Conservation (phyloP, 129 eudicot species). For the Chrysanthemum lavandulifolium region DNA sequence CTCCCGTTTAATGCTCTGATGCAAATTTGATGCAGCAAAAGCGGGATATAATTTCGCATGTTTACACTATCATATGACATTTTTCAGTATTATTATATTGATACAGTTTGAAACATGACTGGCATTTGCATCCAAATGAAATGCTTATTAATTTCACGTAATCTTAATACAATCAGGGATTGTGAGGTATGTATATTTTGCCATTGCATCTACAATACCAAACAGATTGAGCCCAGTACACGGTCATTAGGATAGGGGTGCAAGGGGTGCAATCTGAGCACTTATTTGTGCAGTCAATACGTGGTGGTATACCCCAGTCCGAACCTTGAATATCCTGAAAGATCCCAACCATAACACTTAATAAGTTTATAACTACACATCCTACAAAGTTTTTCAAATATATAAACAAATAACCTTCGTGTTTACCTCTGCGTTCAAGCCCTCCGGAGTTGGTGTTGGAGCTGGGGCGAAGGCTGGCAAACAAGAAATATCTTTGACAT, state of each 20-base stretch:
- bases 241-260: background rate
- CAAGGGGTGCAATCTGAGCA: background rate
- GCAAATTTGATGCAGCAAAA: no score
- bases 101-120: background rate
- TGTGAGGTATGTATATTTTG: background rate
- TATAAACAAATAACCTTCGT: no score
- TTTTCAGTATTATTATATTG: background rate
- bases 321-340: no score
- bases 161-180: background rate
- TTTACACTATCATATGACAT: background rate
- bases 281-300: background rate
- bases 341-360: no score
- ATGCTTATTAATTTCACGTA: background rate
- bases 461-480: no score
- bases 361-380: no score
- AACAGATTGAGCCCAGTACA: background rate
- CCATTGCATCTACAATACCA: conserved; percentile 6
- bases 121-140: background rate
- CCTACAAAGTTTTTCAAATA: no score
- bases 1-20: no score
- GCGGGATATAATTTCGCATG: background rate
- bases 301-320: background rate
- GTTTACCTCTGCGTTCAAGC: no score
- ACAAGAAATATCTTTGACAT: no score
- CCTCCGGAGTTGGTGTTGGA: no score